Conservation (phyloP, 2,329 filamentous ascomycete species). For the Trichoderma sp. region DNA sequence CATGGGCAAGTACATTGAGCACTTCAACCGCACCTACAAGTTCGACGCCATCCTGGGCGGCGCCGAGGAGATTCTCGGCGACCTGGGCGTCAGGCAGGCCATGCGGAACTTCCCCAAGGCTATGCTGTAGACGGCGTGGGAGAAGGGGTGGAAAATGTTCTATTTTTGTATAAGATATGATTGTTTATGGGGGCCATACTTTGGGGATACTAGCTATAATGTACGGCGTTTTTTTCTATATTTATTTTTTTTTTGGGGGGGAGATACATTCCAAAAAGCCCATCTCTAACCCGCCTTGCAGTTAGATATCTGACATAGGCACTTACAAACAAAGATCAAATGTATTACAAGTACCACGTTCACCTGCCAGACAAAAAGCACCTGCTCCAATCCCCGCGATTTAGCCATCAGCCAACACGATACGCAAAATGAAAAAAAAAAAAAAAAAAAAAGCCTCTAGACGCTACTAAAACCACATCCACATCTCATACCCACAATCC, state of each 20-base stretch:
- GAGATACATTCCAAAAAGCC: not conserved
- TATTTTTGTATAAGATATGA: not conserved
- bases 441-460: too few species aligned
- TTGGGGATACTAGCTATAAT: not conserved
- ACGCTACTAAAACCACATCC: not conserved
- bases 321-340: not conserved
- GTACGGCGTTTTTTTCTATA: not conserved
- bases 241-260: too few species aligned
- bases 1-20: conserved; percentile 79
- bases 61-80: conserved; percentile 77
- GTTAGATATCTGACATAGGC: not conserved
- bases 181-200: not conserved
- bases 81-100: conserved; percentile 79
- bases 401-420: not conserved
- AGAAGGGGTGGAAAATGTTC: not conserved
- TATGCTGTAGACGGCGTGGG: conserved; percentile 56
- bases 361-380: not conserved
- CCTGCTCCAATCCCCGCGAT: not conserved
- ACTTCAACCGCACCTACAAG: conserved; percentile 82
- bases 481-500: not conserved
- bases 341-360: not conserved
- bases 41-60: conserved; percentile 76
- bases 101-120: conserved; percentile 82
- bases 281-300: not conserved
- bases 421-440: not conserved